Conservation (phyloP, 495 filamentous ascomycete genomes). For the Penicillium parvum region DNA sequence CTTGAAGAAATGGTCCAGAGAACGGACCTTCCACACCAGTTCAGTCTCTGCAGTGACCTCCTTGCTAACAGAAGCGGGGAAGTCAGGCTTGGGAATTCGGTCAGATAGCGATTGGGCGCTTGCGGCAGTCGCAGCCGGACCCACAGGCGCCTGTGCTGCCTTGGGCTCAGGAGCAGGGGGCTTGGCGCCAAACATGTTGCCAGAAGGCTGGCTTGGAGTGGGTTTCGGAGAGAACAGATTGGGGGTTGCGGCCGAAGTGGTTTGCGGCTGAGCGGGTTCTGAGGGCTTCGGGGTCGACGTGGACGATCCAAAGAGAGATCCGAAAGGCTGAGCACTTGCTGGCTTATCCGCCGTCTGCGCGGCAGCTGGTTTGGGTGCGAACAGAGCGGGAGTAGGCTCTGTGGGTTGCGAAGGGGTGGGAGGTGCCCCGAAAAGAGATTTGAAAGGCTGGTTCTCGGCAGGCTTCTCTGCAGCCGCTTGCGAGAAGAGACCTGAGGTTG, state of each 20-base stretch:
- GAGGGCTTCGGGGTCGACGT: neutral
- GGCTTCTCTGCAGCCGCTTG: neutral
- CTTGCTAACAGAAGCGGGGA: slow-evolving; percentile 14
- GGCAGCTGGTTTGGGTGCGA: slow-evolving; percentile 6
- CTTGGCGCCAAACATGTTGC: slow-evolving; percentile 25
- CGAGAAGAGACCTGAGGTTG: neutral
- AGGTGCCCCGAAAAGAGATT: slow-evolving; percentile 9
- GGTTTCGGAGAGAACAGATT: slow-evolving; percentile 21
- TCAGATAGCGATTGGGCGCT: neutral
- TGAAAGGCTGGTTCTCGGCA: slow-evolving; percentile 7
- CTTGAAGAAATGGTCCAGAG: slow-evolving; percentile 33
- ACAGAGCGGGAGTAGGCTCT: slow-evolving; percentile 3
- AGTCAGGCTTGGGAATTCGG: slow-evolving; percentile 14
- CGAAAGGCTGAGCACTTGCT: slow-evolving; percentile 1
- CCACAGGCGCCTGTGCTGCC: neutral
- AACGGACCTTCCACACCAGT: slow-evolving; percentile 22
- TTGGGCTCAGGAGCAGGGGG: neutral
- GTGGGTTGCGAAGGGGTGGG: slow-evolving; percentile 2
- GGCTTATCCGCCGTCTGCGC: slow-evolving; percentile 2
- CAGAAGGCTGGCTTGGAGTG: slow-evolving; percentile 17
- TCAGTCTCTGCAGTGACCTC: slow-evolving; percentile 18
- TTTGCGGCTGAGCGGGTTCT: neutral
- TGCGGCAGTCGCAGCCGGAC: neutral
- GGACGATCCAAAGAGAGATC: slow-evolving; percentile 3
- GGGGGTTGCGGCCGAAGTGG: neutral